Percentiles rank a stretch among this genome's conserved stretches.
Conservation (phyloP, 108 stramenopile genomes). For the Cylindrotheca closterium region DNA sequence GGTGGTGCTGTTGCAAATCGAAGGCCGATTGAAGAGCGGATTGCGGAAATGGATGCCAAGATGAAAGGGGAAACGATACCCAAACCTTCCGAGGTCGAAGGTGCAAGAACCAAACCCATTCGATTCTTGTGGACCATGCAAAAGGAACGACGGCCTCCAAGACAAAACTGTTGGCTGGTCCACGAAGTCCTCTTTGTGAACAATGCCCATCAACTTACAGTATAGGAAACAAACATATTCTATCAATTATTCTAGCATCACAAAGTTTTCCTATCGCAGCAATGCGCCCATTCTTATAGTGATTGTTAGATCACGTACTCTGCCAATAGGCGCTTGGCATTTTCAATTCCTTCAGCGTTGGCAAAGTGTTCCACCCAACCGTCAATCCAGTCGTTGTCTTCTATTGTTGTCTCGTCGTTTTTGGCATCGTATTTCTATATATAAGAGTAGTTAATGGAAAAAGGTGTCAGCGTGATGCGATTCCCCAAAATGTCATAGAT, state of each 20-base stretch:
- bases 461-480: too few relatives aligned
- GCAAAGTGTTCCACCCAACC: constrained; percentile 28
- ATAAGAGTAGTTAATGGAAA: too few relatives aligned
- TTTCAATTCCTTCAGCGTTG: constrained; percentile 15
- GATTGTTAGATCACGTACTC: not conserved
- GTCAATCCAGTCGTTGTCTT: constrained; percentile 23
- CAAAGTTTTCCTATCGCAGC: too few relatives aligned
- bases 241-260: not conserved
- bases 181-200: constrained; percentile 74
- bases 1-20: constrained; percentile 2
- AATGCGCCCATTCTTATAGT: too few relatives aligned
- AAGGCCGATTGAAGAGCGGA: constrained; percentile 17
- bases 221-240: not conserved
- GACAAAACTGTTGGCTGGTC: constrained; percentile 74
- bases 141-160: constrained; percentile 74
- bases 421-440: too few relatives aligned
- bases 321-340: constrained; percentile 8
- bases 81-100: not conserved
- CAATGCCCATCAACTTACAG: constrained; percentile 46
- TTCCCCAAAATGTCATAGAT: too few relatives aligned
- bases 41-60: not conserved
- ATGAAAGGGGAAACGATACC: not conserved
- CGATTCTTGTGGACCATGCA: constrained; percentile 70
- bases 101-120: constrained; percentile 4
- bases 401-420: constrained; percentile 10